Percentiles rank a stretch among this genome's conserved stretches.
Conservation (phyloP, 306 rosid species). For the Gleditsia sinensis region DNA sequence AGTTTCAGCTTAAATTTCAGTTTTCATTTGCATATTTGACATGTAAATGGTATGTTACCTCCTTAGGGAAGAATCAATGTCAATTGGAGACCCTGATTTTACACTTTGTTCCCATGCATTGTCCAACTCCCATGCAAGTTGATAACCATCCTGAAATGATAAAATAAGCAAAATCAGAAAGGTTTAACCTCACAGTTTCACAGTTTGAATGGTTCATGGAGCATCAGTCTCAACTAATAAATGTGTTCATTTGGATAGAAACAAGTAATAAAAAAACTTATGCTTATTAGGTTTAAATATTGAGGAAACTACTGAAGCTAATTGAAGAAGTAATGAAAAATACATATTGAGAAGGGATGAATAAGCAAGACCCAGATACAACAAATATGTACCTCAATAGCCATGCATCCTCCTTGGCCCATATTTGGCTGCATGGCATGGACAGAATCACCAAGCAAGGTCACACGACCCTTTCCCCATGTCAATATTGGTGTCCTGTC, state of each 20-base stretch:
- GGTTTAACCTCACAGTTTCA: constrained; percentile 1
- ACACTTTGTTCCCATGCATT: constrained; percentile 64
- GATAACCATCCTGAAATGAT: constrained; percentile 80
- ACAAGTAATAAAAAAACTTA: neutral
- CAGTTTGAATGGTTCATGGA: neutral
- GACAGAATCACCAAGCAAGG: constrained; percentile 93
- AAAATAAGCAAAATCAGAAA: constrained; percentile 31
- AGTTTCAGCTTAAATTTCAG: constrained; percentile 9
- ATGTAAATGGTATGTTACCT: constrained; percentile 44
- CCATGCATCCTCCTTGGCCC: constrained; percentile 99
- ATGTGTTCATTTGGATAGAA: neutral
- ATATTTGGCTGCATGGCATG: constrained; percentile 99
- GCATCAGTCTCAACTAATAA: neutral
- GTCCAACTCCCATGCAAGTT: constrained; percentile 81
- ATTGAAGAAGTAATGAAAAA: constrained; percentile 2
- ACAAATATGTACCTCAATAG: constrained; percentile 73
- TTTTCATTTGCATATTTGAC: constrained; percentile 18
- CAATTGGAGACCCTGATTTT: constrained; percentile 61
- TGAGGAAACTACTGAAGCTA: neutral
- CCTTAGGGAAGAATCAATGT: constrained; percentile 68
- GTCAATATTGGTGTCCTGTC: constrained; percentile 76
- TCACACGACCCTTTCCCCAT: constrained; percentile 95
- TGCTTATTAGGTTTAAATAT: neutral
- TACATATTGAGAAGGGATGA: constrained; percentile 17
- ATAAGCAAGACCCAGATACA: neutral